Conservation (phyloP, 1,284 basidiomycete genomes). For the Singerocomus inundabilis region DNA sequence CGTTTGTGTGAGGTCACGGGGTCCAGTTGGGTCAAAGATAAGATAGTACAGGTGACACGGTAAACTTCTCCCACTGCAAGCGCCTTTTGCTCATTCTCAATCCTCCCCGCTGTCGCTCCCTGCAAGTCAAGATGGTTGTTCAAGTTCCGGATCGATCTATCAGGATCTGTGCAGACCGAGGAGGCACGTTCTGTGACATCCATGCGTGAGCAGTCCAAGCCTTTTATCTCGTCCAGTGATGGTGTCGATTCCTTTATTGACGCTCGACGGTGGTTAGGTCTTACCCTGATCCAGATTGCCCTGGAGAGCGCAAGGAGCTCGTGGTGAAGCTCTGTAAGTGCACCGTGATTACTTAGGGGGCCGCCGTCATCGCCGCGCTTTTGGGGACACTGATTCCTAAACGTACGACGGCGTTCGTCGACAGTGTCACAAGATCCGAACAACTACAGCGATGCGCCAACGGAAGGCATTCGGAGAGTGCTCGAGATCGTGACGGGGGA, state of each 20-base stretch:
- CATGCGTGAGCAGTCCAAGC: conserved; percentile 52
- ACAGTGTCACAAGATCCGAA: conserved; percentile 81
- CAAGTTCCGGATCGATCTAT: conserved; percentile 58
- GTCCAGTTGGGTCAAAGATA: neutral
- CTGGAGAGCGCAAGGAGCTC: conserved; percentile 62
- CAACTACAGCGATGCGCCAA: conserved; percentile 93
- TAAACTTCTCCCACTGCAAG: too few relatives aligned
- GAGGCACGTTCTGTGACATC: conserved; percentile 82
- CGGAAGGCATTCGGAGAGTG: conserved; percentile 90
- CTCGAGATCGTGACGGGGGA: conserved; percentile 75
- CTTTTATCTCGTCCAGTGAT: too few relatives aligned
- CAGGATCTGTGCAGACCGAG: conserved; percentile 55
- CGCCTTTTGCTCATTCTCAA: too few relatives aligned
- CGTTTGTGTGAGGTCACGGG: neutral
- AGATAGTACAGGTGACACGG: conserved; percentile 3
- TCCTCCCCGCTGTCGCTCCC: too few relatives aligned
- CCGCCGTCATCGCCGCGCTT: too few relatives aligned
- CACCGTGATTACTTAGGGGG: too few relatives aligned
- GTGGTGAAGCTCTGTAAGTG: conserved; percentile 77
- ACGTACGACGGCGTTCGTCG: neutral
- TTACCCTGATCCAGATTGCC: conserved; percentile 67
- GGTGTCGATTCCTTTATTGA: too few relatives aligned
- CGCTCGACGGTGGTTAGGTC: conserved; percentile 44
- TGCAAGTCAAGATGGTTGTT: conserved; percentile 9
- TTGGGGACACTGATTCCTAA: too few relatives aligned